These are phyloP conservation scores for Monosporozyma unispora DNA, from an alignment of 805 yeast genomes.

Conservation along the genomic window DNA sequence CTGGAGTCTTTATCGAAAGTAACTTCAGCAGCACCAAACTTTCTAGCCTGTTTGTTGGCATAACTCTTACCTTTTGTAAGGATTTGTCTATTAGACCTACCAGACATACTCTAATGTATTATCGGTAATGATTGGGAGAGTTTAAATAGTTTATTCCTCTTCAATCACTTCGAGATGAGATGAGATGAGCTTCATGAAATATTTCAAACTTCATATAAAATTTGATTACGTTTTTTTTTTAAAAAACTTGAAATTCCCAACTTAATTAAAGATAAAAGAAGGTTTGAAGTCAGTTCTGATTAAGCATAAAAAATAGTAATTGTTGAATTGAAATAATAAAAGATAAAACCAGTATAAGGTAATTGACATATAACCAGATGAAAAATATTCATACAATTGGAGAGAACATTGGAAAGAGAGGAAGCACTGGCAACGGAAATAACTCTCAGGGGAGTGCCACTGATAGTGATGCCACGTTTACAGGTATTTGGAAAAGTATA, in stretches of 20 bases:
- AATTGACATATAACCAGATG: neutral
- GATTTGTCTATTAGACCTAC: constrained; percentile 59
- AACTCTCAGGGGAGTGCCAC: neutral
- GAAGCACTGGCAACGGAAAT: neutral
- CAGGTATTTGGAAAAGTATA: constrained; percentile 26
- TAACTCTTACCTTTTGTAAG: constrained; percentile 82
- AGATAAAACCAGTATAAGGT: too few relatives aligned
- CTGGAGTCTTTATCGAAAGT: constrained; percentile 74
- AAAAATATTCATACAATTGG: constrained; percentile 10
- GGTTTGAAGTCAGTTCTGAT: neutral
- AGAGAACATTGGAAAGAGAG: neutral
- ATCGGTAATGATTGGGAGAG: neutral
- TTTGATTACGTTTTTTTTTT: neutral
- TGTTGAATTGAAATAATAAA: too few relatives aligned
- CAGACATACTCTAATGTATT: neutral
- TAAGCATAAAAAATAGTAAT: constrained; percentile 5
- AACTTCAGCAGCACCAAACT: constrained; percentile 73
- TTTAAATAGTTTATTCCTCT: neutral
- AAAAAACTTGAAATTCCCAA: neutral
- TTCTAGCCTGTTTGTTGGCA: constrained; percentile 55
- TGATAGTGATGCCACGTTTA: constrained; percentile 4
- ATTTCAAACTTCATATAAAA: neutral
- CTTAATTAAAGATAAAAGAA: neutral
- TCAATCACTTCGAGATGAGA: neutral
- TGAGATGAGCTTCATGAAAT: constrained; percentile 1